A percentile compares a stretch with the other conserved stretches of the same genome.
phyloP scores from a whole-genome alignment of 31 red algal genomes.

The Asparagopsis taxiformis region DNA sequence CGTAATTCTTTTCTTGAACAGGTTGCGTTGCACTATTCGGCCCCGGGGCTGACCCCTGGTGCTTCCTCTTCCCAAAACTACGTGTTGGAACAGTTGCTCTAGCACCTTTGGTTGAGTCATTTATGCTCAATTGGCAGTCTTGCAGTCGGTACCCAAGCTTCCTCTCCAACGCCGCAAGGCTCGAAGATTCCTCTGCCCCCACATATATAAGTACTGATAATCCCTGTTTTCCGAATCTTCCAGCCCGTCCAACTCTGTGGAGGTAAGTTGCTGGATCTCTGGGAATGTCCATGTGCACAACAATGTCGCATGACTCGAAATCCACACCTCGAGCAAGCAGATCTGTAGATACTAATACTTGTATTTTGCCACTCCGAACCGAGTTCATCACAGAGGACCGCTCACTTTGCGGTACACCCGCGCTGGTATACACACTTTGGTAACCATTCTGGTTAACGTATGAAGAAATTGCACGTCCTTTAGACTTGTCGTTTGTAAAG shows the following conservation, averaged over 20 bases:
- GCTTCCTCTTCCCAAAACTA: not conserved
- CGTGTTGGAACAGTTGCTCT: not conserved
- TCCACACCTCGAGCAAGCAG: conserved; percentile 22
- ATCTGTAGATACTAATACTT: conserved; percentile 31
- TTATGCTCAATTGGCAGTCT: not conserved
- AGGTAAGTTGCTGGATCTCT: conserved; percentile 16
- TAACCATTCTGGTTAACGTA: conserved; percentile 9
- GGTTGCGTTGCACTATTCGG: not conserved
- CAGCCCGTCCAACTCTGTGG: conserved; percentile 36
- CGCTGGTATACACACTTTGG: conserved; percentile 9
- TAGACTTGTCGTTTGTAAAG: conserved; percentile 46
- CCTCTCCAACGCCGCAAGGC: not conserved
- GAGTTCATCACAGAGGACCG: conserved; percentile 7
- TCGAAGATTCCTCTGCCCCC: not conserved
- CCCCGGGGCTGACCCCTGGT: not conserved
- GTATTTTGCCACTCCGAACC: conserved; percentile 1
- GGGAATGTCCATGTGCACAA: conserved; percentile 23
- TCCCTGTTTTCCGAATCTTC: conserved; percentile 22
- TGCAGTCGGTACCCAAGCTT: conserved; percentile 1
- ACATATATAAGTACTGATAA: conserved; percentile 9
- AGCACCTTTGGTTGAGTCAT: not conserved
- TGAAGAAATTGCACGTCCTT: conserved; percentile 1
- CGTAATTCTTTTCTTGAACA: not conserved
- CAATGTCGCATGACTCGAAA: conserved; percentile 7
- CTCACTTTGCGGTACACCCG: conserved; percentile 19